Conservation (phyloP, 2,329 filamentous ascomycete species). For the Pseudohalonectria lignicola region DNA sequence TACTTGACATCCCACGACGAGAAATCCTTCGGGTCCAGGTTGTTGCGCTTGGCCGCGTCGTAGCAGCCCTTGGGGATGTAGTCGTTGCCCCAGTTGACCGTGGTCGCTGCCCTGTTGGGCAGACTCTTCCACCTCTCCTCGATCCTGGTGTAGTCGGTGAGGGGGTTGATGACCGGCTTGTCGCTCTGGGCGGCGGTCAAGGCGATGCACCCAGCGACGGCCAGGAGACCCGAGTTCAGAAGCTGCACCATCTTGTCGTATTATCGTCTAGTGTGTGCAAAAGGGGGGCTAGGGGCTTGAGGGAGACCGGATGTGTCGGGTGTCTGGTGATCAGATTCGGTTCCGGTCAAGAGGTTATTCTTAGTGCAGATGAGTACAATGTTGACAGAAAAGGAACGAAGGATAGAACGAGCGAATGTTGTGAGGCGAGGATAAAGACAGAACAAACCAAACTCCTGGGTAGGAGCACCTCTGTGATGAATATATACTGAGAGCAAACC, state of each 20-base stretch:
- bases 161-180: slow-evolving; percentile 1
- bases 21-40: slow-evolving; percentile 11
- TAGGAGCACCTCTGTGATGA: too few relatives aligned
- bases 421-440: too few relatives aligned
- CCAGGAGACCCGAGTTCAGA: not conserved
- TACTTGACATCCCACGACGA: slow-evolving; percentile 15
- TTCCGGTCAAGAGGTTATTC: too few relatives aligned
- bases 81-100: slow-evolving; percentile 11
- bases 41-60: slow-evolving; percentile 4
- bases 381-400: too few relatives aligned
- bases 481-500: too few relatives aligned
- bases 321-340: too few relatives aligned
- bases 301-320: too few relatives aligned
- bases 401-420: too few relatives aligned
- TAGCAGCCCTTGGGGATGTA: slow-evolving; percentile 13
- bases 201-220: not conserved
- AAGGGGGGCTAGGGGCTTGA: too few relatives aligned
- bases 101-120: slow-evolving; percentile 6
- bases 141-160: not conserved
- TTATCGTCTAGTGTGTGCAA: too few relatives aligned
- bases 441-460: too few relatives aligned
- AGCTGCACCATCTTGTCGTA: not conserved
- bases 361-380: too few relatives aligned
- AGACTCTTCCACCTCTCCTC: slow-evolving; percentile 3
- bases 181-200: not conserved